phyloP scores from a whole-genome alignment of 352 stramenopile species.

The Peronospora destructor region DNA sequence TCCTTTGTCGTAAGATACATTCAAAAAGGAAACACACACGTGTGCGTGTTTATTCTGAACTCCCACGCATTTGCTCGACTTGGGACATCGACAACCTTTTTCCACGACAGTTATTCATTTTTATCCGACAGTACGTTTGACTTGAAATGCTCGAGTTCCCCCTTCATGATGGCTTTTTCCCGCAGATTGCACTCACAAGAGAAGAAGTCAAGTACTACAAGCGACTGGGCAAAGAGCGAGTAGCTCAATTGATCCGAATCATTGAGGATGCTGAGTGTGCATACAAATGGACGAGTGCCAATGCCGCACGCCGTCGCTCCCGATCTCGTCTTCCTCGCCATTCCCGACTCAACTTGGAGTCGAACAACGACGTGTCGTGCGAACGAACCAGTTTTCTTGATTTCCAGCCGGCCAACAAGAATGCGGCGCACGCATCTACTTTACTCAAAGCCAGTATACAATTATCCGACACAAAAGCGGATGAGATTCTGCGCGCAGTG shows the following conservation, averaged over 20 bases:
- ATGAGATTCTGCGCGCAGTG: slow-evolving; percentile 51
- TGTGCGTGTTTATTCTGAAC: too few relatives aligned
- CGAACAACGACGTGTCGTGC: slow-evolving; percentile 21
- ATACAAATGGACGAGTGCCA: slow-evolving; percentile 55
- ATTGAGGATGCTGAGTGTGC: slow-evolving; percentile 70
- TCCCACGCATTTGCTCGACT: too few relatives aligned
- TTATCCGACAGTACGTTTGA: not conserved
- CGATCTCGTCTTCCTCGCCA: slow-evolving; percentile 11
- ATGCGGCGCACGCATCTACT: slow-evolving; percentile 44
- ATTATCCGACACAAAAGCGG: slow-evolving; percentile 38
- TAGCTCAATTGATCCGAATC: slow-evolving; percentile 68
- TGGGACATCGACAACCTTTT: too few relatives aligned
- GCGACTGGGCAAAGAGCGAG: slow-evolving; percentile 63
- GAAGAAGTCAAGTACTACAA: slow-evolving; percentile 75
- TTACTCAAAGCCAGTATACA: slow-evolving; percentile 61
- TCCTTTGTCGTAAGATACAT: slow-evolving; percentile 13
- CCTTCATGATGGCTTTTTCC: slow-evolving; percentile 76
- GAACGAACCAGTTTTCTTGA: slow-evolving; percentile 64
- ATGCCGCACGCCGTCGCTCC: slow-evolving; percentile 3
- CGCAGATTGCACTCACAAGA: slow-evolving; percentile 57
- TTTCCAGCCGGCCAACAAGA: slow-evolving; percentile 52
- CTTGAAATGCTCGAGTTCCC: slow-evolving; percentile 53
- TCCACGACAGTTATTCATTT: too few relatives aligned
- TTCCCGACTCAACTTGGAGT: slow-evolving; percentile 9
- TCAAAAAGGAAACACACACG: not conserved